Evolutionary conservation across 2,329 filamentous ascomycete genomes (phyloP), one percentile per base, ranked within the genome.

Genomic region (Hyphodiscus sp.): DNA sequence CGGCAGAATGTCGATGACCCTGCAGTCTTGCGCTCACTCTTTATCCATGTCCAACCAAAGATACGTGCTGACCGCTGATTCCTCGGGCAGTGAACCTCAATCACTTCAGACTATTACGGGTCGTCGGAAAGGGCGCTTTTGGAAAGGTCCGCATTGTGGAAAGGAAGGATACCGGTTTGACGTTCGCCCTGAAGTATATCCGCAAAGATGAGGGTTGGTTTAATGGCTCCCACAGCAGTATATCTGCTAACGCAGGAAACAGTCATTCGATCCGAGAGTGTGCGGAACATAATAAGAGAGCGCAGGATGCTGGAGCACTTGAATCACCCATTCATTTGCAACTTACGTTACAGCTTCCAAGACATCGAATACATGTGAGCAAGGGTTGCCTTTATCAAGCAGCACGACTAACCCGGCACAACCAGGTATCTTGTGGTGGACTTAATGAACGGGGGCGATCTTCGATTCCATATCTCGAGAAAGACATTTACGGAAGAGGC

Each of bases 141-240:
- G 94, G 94, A 67, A 99, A 99, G 74, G 94, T 99, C 58, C 87
- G 94, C 67, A 99, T 99, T 63, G 94, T 99, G 68, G 94, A 99
- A 78, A 84, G 91, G 63, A 97, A 97, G 73, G 94, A 99, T 69
- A 96, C 91, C 1, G 86, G 85, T 53, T 74, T 97, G 65, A 92
- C 91, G 2, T 99, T 99, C 72, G 94, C 94, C 45, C 79, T 99
- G 61, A 99, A 99, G 73, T 97, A 97, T 71, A 97, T 97, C 61
- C 85, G 91, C 62, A 97, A 96, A 81, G 92, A 97, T 87, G 92
- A 97, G 82, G 89, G 91, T 91, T 67, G 58, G 83, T 73, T 16
- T 38, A 29, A 20, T 33, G 30, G 47, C 18, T 38, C 68, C 58
- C 15, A 47, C 20, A 23, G 20, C 26, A 23, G 49, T 38, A 20